Evolutionary conservation across 1,284 basidiomycete genomes (phyloP), one percentile per base, ranked within the genome.

Genomic region (Athelia psychrophila): DNA sequence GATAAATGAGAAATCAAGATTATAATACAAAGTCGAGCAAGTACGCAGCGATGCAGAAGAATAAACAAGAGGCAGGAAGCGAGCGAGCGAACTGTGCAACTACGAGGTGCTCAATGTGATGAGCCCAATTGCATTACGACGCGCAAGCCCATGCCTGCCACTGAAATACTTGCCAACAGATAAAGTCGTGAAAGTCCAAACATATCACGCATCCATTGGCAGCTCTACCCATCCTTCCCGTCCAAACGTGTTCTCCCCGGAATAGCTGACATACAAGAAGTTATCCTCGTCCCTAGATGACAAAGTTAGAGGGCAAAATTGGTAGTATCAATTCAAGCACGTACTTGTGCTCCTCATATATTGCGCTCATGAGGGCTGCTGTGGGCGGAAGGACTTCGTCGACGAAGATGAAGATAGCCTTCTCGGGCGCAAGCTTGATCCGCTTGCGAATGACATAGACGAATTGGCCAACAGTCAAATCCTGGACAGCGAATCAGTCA

Each of bases 361-460:
- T 98, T 48, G 94, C 89, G 66, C 93, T 95, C 97, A 99, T 99
- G 49, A 98, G 79, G 5, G 97, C 96, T 19, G 96, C 96, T 2
- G 97, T 98, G 46, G 97, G 96, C 50, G 97, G 97, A 38, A 99
- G 82, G 52, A 99, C 94, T 71, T 99, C 97, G 64, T 99, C 95
- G 47, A 98, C 95, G 65, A 98, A 98, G 72, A 98, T 97, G 77
- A 98, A 98, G 75, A 98, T 98, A 30, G 97, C 97, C 78, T 98
- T 98, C 83, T 99, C 97, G 16, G 97, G 96, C 32, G 95, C 93
- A 52, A 99, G 86, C 85, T 99, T 99, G 88, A 99, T 99, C 52
- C 97, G 92, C 82, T 99, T 99, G 66, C 97, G 89, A 68, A 99
- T 99, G 44, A 99, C 97, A 70, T 99, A 99, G 55, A 99, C 97